These are phyloP conservation scores for Actinidia chinensis DNA, from an alignment of 179 eudicot genomes.

Conservation along the genomic window DNA sequence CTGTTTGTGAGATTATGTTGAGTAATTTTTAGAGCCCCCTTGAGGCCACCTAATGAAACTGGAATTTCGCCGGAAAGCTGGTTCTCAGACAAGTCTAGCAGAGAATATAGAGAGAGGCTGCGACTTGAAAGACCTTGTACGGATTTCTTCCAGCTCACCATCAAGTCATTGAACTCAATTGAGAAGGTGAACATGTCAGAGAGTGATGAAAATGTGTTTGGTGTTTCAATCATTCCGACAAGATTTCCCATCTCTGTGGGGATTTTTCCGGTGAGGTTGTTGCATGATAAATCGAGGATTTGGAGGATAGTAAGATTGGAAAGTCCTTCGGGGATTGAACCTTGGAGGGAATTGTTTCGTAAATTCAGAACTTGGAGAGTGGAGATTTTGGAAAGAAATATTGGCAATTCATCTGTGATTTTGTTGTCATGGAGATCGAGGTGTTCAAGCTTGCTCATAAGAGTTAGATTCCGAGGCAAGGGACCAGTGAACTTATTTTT, in stretches of 20 bases:
- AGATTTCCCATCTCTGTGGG: conserved; percentile 41
- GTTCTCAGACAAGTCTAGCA: conserved; percentile 53
- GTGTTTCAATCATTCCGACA: conserved; percentile 45
- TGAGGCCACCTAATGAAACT: conserved; percentile 44
- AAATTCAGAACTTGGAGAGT: conserved; percentile 50
- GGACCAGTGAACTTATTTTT: conserved; percentile 51
- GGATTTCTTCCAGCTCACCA: conserved; percentile 58
- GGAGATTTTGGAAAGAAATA: conserved; percentile 32
- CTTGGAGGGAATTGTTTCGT: conserved; percentile 49
- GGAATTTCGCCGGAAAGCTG: conserved; percentile 42
- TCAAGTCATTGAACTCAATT: conserved; percentile 41
- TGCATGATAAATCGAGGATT: conserved; percentile 51
- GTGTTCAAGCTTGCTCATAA: conserved; percentile 38
- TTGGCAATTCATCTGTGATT: conserved; percentile 44
- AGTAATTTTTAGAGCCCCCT: conserved; percentile 50
- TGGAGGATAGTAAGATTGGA: conserved; percentile 41
- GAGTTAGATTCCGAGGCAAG: conserved; percentile 40
- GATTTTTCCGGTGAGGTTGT: conserved; percentile 37
- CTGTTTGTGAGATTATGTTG: conserved; percentile 44
- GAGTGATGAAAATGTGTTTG: conserved; percentile 29
- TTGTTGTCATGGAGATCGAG: conserved; percentile 60
- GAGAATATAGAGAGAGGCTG: conserved; percentile 45
- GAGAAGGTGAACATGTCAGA: conserved; percentile 37
- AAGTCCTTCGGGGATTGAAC: conserved; percentile 39
- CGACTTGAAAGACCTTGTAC: conserved; percentile 42